Percentiles rank a stretch among this genome's conserved stretches.
Evolutionary conservation across 2,329 filamentous ascomycete genomes (phyloP).

Genomic region (Paramyrothecium sp.): DNA sequence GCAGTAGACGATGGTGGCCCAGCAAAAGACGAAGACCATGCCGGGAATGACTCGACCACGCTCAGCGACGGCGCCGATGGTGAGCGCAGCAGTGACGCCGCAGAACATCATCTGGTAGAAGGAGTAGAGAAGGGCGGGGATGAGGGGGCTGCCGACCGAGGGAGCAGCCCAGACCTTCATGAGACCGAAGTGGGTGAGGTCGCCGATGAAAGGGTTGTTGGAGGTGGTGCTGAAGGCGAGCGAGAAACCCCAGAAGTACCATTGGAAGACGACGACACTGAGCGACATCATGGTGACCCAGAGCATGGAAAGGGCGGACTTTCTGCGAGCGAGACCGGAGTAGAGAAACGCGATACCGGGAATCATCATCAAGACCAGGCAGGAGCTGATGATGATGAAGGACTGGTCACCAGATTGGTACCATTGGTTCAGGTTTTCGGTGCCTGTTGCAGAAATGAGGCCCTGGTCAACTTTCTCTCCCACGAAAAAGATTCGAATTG

Average conservation of each 20-base stretch:
- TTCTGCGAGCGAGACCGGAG: constrained; percentile 93
- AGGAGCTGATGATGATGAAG: constrained; percentile 85
- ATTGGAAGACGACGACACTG: constrained; percentile 92
- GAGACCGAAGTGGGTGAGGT: constrained; percentile 86
- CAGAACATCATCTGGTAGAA: constrained; percentile 99
- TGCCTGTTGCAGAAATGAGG: constrained; percentile 47
- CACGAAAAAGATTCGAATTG: not conserved
- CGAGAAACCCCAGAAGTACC: constrained; percentile 99
- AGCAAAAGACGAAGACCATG: constrained; percentile 94
- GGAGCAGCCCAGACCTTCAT: constrained; percentile 79
- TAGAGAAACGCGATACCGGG: constrained; percentile 97
- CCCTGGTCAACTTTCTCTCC: not conserved
- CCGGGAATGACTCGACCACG: constrained; percentile 88
- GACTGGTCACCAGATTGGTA: constrained; percentile 88
- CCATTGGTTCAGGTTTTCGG: constrained; percentile 93
- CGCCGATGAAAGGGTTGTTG: constrained; percentile 87
- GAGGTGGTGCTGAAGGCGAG: constrained; percentile 82
- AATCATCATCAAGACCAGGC: constrained; percentile 95
- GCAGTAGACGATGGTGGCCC: constrained; percentile 97
- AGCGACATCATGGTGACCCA: constrained; percentile 96
- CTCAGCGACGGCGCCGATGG: constrained; percentile 90
- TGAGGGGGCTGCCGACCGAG: constrained; percentile 83
- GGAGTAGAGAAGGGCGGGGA: constrained; percentile 87
- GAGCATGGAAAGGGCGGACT: constrained; percentile 94
- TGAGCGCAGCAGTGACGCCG: constrained; percentile 85